These are phyloP conservation scores for Novakomyces olei DNA, from an alignment of 805 yeast genomes.

Conservation along the genomic window DNA sequence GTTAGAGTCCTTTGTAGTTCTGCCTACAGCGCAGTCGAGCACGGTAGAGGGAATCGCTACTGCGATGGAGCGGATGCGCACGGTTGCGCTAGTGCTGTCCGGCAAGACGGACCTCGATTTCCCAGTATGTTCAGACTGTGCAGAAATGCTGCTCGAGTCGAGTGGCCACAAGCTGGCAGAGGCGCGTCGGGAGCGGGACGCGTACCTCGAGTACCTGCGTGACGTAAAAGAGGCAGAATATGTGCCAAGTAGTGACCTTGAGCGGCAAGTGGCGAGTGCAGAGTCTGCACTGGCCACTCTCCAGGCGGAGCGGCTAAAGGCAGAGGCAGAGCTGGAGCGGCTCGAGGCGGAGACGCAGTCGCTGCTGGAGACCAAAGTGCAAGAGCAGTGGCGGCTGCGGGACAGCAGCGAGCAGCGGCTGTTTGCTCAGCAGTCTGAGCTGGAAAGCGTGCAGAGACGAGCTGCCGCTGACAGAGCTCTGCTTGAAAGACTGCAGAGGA, in stretches of 20 bases:
- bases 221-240: conserved; percentile 38
- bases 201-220: conserved; percentile 48
- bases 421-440: conserved; percentile 27
- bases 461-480: conserved; percentile 41
- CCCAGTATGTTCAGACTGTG: conserved; percentile 80
- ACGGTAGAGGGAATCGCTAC: not conserved
- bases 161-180: conserved; percentile 51
- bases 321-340: conserved; percentile 13
- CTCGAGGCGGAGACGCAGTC: not conserved
- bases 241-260: conserved; percentile 14
- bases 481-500: conserved; percentile 44
- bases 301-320: conserved; percentile 18
- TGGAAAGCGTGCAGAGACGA: conserved; percentile 40
- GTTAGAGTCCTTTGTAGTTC: conserved; percentile 2
- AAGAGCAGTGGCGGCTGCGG: conserved; percentile 24
- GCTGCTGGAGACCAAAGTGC: conserved; percentile 4
- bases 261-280: conserved; percentile 24
- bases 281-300: conserved; percentile 26
- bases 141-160: conserved; percentile 38
- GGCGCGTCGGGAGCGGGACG: conserved; percentile 53
- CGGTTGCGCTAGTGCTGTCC: conserved; percentile 23
- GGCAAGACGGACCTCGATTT: conserved; percentile 54
- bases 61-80: conserved; percentile 7
- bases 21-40: conserved; percentile 1
- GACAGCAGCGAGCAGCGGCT: conserved; percentile 38